Evolutionary conservation across 1,284 basidiomycete species (phyloP).

Genomic region (Ceratobasidium sp.): DNA sequence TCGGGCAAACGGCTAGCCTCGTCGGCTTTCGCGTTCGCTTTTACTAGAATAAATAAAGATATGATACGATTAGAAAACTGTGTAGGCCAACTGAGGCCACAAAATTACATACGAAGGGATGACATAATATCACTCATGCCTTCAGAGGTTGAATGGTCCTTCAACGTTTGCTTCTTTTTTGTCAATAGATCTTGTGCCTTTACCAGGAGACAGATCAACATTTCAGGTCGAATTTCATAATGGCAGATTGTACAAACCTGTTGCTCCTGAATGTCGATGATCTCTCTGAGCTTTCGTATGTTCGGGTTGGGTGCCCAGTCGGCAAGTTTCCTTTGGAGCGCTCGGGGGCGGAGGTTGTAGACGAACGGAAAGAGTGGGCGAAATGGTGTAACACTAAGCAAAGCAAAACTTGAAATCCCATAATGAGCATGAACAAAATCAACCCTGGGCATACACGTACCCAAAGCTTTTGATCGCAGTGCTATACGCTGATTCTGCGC

Average conservation of each 20-base stretch:
- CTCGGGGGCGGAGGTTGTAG: neutral
- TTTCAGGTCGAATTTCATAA: neutral
- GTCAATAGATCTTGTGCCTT: slow-evolving; percentile 11
- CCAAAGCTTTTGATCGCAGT: neutral
- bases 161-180: neutral
- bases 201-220: neutral
- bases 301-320: neutral
- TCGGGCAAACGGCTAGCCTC: neutral
- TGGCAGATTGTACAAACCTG: slow-evolving; percentile 1
- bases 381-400: neutral
- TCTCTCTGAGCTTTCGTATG: neutral
- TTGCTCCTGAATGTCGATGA: slow-evolving; percentile 14
- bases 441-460: neutral
- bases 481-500: slow-evolving; percentile 20
- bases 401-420: neutral
- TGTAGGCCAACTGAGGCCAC: neutral
- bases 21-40: neutral
- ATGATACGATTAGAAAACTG: neutral
- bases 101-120: neutral
- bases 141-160: neutral
- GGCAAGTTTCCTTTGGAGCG: neutral
- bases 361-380: neutral
- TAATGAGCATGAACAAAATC: neutral
- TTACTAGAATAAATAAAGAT: neutral
- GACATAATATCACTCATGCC: slow-evolving; percentile 6